These are phyloP conservation scores for Beauveria scarabaeidicola DNA, from an alignment of 2,329 filamentous ascomycete genomes.

Conservation along the genomic window DNA sequence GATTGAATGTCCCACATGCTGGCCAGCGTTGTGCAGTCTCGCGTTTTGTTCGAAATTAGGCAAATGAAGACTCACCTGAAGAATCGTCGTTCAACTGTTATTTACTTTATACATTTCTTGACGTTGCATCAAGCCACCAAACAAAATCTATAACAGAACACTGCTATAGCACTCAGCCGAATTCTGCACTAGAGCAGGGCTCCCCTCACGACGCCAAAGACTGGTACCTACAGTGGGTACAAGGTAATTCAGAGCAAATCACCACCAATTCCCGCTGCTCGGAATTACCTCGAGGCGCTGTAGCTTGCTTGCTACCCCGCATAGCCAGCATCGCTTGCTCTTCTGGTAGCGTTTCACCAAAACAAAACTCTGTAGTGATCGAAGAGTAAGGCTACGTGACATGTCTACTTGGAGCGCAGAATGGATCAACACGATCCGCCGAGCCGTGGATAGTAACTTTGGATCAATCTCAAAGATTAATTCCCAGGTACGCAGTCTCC, in stretches of 20 bases:
- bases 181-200: neutral
- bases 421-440: neutral
- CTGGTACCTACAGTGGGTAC: too few relatives aligned
- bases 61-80: neutral
- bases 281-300: too few relatives aligned
- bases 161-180: neutral
- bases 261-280: too few relatives aligned
- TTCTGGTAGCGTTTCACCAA: neutral
- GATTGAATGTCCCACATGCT: too few relatives aligned
- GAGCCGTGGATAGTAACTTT: neutral
- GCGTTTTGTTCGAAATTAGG: too few relatives aligned
- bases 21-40: too few relatives aligned
- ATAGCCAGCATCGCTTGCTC: neutral
- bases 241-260: too few relatives aligned
- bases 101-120: neutral
- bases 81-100: neutral
- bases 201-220: too few relatives aligned
- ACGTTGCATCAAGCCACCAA: slow-evolving; percentile 3
- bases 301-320: neutral
- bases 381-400: neutral
- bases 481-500: neutral
- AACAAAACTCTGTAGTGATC: neutral
- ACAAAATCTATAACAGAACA: neutral
- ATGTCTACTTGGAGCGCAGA: neutral
- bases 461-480: slow-evolving; percentile 2